phyloP scores from a whole-genome alignment of 108 stramenopile genomes.

The Stephanodiscus triporus region DNA sequence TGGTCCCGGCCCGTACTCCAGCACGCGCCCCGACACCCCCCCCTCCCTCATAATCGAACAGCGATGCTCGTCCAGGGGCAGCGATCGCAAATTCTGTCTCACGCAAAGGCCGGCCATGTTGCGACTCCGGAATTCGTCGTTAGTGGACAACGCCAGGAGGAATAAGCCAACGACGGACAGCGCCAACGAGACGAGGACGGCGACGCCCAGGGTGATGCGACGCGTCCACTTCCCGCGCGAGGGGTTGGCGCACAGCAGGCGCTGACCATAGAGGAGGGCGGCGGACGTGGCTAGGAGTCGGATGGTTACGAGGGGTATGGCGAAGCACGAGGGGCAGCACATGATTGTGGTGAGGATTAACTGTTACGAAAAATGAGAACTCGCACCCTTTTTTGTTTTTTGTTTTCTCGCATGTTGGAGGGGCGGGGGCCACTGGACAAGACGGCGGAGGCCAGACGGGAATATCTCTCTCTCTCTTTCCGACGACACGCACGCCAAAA shows the following conservation, averaged over 20 bases:
- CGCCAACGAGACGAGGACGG: constrained; percentile 20
- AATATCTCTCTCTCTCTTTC: no score
- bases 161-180: constrained; percentile 26
- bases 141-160: constrained; percentile 18
- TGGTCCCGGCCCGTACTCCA: constrained; percentile 63
- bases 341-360: no score
- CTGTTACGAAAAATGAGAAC: no score
- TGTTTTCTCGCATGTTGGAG: no score
- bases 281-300: constrained; percentile 35
- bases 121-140: constrained; percentile 25
- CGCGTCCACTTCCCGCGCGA: constrained; percentile 34
- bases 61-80: constrained; percentile 33
- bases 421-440: no score
- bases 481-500: no score
- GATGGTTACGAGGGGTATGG: constrained; percentile 33
- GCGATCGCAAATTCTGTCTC: constrained; percentile 22
- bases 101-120: constrained; percentile 36
- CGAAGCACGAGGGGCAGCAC: constrained; percentile 30
- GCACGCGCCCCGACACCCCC: constrained; percentile 24
- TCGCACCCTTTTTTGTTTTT: no score
- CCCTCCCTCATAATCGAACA: constrained; percentile 32
- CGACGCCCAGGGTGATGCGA: constrained; percentile 23
- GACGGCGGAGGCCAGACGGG: no score
- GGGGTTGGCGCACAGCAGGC: constrained; percentile 21
- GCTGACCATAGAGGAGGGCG: constrained; percentile 37